Base-by-base conservation (phyloP, 306 rosid species). In the Elaeagnus macrophylla region DNA sequence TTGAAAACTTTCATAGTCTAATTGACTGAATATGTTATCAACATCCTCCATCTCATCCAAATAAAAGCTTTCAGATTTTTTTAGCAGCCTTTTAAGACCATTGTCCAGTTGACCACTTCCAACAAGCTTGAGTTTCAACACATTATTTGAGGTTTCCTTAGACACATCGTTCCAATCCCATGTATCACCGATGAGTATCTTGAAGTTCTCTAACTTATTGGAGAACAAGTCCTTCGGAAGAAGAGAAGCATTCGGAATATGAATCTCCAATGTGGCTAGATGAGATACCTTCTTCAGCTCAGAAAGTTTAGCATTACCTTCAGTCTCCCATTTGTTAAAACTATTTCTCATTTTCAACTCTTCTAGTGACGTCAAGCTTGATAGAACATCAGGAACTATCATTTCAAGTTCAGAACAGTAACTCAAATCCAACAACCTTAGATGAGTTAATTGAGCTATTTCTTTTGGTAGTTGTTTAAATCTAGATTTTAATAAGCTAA, bases 311-410 rank as follows among this genome's bases (percentile, higher is more conserved):
- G 59, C 76, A 52, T 32, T 48, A 14, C 42, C 67, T 16, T 41
- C 44, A 9, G 0, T 14, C 37, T 63, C 35, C 81, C 81, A 82
- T 11, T 19, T 4, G 12, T 51, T 36, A n/a, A 47, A 66, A 53
- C 66, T 68, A 12, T 66, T 32, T 55, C 71, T 69, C 75, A 73
- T 67, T 44, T 72, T 56, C 51, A 82, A 32, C 37, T 79, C 79
- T 54, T 71, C 73, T 56, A 82, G 58, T 38, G 20, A 32, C 37
- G 1, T 63, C 56, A 82, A 54, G 10, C 61, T 39, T 17, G 81
- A 73, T 37, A 76, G 3, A 1, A 76, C 52, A 47, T 57, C 37
- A 1, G 65, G 53, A 10, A 70, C 72, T 56, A 79, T 71, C 12
- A 39, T 59, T 63, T 2, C 2, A 14, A 82, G 83, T 13, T 65